Percentiles rank a stretch among this genome's conserved stretches.
These are phyloP conservation scores for Cordia subcordata DNA, from an alignment of 257 asterid species.

Conservation along the genomic window DNA sequence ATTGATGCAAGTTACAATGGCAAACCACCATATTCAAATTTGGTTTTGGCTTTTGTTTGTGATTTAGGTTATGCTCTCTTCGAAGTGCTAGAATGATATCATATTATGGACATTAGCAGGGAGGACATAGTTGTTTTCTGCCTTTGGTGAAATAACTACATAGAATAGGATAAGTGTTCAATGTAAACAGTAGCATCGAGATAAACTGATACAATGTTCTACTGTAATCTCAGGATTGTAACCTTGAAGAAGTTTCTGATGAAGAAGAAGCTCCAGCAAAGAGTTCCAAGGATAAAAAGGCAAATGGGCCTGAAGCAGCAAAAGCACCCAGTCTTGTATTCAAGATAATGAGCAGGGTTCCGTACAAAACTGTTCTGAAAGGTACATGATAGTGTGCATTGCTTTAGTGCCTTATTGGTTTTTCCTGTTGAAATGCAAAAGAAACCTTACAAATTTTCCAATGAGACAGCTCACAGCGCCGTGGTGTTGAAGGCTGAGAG, in stretches of 20 bases:
- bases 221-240: conserved; percentile 63
- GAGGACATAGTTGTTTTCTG: neutral
- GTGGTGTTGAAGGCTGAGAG: conserved; percentile 86
- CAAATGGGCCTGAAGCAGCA: conserved; percentile 68
- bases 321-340: conserved; percentile 77
- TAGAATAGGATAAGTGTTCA: neutral
- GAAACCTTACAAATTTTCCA: conserved; percentile 6
- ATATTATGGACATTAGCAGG: neutral
- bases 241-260: conserved; percentile 80
- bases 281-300: conserved; percentile 91
- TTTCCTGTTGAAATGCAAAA: neutral
- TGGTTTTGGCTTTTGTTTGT: no score
- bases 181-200: neutral
- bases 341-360: conserved; percentile 80
- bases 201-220: neutral
- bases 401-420: neutral
- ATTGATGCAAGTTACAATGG: no score
- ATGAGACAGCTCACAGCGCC: conserved; percentile 69
- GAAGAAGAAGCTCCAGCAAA: conserved; percentile 84
- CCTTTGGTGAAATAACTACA: neutral
- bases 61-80: neutral
- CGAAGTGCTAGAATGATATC: neutral
- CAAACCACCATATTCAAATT: no score
- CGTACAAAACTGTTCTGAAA: conserved; percentile 90
- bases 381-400: conserved; percentile 23